These are phyloP conservation scores for Thecamonas trahens DNA, from an alignment of 78 protist genomes.

Conservation along the genomic window DNA sequence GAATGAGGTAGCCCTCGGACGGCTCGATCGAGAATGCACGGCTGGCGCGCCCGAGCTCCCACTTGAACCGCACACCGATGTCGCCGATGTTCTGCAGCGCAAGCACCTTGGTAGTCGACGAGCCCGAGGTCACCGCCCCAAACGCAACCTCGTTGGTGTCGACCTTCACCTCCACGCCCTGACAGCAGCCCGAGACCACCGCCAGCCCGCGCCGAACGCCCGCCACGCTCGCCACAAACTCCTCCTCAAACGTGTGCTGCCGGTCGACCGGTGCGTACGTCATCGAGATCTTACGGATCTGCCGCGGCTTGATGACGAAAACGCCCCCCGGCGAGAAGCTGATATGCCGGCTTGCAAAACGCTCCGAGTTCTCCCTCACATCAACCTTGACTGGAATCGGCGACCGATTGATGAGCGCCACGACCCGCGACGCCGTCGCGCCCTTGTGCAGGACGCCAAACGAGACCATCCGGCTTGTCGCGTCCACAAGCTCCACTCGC, in stretches of 20 bases:
- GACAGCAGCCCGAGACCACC: constrained; percentile 39
- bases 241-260: constrained; percentile 15
- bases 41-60: constrained; percentile 8
- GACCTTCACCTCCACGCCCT: constrained; percentile 49
- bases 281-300: not conserved
- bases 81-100: constrained; percentile 66
- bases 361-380: not conserved
- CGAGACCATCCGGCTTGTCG: not conserved
- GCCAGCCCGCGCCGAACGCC: constrained; percentile 22
- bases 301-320: constrained; percentile 24
- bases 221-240: not conserved
- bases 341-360: not conserved
- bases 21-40: constrained; percentile 46
- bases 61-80: constrained; percentile 28
- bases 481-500: constrained; percentile 24
- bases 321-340: not conserved
- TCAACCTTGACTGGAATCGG: constrained; percentile 6
- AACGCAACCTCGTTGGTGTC: constrained; percentile 38
- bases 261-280: constrained; percentile 30
- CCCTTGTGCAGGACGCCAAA: constrained; percentile 39
- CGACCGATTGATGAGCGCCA: constrained; percentile 28
- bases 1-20: constrained; percentile 24
- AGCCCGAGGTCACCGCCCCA: constrained; percentile 45
- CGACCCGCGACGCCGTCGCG: not conserved
- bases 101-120: constrained; percentile 13